phyloP scores from a whole-genome alignment of 768 basidiomycete genomes.

The Leccinum boreale region DNA sequence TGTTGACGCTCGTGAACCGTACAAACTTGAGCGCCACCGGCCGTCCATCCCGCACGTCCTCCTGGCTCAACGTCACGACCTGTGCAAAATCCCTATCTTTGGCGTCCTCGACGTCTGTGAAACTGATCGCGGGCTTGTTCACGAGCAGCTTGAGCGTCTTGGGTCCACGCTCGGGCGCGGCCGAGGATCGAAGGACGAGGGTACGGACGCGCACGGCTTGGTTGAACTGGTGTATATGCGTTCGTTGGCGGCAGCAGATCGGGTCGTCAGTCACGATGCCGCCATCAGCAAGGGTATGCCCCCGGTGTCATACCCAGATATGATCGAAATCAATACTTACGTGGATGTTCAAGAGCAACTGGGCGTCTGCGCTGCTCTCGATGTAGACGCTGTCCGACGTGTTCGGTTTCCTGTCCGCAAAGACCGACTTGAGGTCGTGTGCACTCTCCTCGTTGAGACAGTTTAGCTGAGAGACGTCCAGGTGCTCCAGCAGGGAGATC shows the following conservation, averaged over 20 bases:
- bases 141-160: constrained; percentile 58
- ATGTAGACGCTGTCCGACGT: constrained; percentile 43
- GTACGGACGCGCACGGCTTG: constrained; percentile 63
- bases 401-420: constrained; percentile 44
- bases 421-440: constrained; percentile 53
- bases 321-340: constrained; percentile 35
- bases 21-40: constrained; percentile 58
- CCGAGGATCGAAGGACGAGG: constrained; percentile 46
- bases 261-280: neutral
- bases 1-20: constrained; percentile 66
- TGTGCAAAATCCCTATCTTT: constrained; percentile 53
- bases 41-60: constrained; percentile 43
- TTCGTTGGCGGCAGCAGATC: neutral
- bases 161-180: constrained; percentile 45
- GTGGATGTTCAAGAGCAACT: constrained; percentile 64
- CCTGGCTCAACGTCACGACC: constrained; percentile 48
- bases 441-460: constrained; percentile 63
- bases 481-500: constrained; percentile 53
- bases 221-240: constrained; percentile 45
- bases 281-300: too few relatives aligned
- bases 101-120: constrained; percentile 60
- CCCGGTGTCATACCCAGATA: neutral
- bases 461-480: constrained; percentile 58
- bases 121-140: constrained; percentile 59
- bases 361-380: constrained; percentile 69